Evolutionary conservation across 2,329 filamentous ascomycete genomes (phyloP), one percentile per base, ranked within the genome.

Genomic region (Plenodomus lindquistii): DNA sequence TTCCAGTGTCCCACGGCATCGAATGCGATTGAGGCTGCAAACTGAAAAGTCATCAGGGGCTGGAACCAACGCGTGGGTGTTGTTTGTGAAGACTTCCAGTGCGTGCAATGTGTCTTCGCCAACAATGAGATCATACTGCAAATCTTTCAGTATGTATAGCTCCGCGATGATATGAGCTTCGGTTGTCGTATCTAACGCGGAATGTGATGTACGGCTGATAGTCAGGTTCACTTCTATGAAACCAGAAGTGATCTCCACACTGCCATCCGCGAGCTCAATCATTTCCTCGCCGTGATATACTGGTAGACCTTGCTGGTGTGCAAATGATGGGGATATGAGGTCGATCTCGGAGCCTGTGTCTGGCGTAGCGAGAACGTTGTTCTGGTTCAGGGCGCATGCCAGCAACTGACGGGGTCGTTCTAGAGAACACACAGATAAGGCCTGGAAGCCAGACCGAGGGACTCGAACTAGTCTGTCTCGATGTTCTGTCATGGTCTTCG

Each of bases 21-120:
- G 44, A 70, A 67, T 53, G 57, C 37, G 65, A 60, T 19, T n/a
- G 46, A 15, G 48, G 31, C 24, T 40, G 46, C 13, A 56, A 48
- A 39, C 48, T 42, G 35, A 50, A 52, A 15, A 51, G 45, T 18
- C 44, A 22, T 24, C 22, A 24, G 22, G n/a, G 46, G 49, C 29
- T 48, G 41, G 21, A 10, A 24, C 44, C 3, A 56, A 52, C 19
- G 54, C 17, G n/a, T 34, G 37, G 22, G 52, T 40, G 15, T 31
- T 41, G n/a, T 37, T 41, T 37, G 39, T 44, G 22, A 24, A 24
- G 10, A 40, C 35, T 42, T 20, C 24, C 31, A 17, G 47, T 52
- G 15, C 46, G 45, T 10, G 43, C 24, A 41, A 45, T 45, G 24
- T 38, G 37, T 6, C 50, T 48, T 20, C 42, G 18, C 27, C 45